These are phyloP conservation scores for Ophiostoma ips DNA, from an alignment of 2,329 filamentous ascomycete genomes.

Conservation along the genomic window DNA sequence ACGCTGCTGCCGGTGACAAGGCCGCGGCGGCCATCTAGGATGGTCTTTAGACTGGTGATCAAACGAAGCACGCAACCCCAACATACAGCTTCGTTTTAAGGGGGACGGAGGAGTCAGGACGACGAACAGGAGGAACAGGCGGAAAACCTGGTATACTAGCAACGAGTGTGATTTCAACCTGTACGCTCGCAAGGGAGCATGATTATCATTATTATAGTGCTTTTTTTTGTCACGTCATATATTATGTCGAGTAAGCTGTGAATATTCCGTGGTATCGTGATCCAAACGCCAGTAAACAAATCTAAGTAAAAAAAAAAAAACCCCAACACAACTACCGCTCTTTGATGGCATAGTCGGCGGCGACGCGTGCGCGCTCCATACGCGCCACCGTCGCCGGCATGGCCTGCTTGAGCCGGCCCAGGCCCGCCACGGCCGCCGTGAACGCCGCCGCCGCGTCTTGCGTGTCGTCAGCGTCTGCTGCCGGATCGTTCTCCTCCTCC, in stretches of 20 bases:
- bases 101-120: too few relatives aligned
- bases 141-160: too few relatives aligned
- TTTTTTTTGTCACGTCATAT: too few relatives aligned
- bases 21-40: constrained; percentile 16
- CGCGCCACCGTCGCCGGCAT: constrained; percentile 49
- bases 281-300: not conserved
- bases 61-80: too few relatives aligned
- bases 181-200: too few relatives aligned
- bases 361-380: constrained; percentile 50
- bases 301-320: not conserved
- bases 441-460: constrained; percentile 20
- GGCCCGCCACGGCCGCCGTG: constrained; percentile 31
- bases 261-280: not conserved
- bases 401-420: constrained; percentile 41
- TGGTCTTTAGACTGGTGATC: too few relatives aligned
- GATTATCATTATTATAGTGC: too few relatives aligned
- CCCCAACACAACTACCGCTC: constrained; percentile 15
- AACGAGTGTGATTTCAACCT: too few relatives aligned
- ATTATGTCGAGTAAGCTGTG: too few relatives aligned
- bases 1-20: constrained; percentile 5
- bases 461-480: constrained; percentile 25
- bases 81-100: too few relatives aligned
- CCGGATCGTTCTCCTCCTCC: constrained; percentile 27
- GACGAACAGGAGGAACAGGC: too few relatives aligned
- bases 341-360: constrained; percentile 43